A percentile compares a stretch with the other conserved stretches of the same genome.
Evolutionary conservation across 139 green algal genomes (phyloP).

Genomic region (Chlamydomonas incerta): DNA sequence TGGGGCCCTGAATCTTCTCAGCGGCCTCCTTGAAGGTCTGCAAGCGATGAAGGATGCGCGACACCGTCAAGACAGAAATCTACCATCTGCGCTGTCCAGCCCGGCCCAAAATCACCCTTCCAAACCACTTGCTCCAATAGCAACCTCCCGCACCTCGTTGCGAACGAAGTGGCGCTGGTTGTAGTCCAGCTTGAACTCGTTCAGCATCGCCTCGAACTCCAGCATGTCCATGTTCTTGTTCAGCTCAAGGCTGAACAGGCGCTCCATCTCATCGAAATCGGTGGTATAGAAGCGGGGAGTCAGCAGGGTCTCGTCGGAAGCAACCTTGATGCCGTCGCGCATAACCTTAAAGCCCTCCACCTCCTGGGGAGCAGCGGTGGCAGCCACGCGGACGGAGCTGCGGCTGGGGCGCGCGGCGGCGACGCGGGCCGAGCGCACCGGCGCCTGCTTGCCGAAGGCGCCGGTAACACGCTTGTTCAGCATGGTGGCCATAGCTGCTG

Average conservation of each 20-base stretch:
- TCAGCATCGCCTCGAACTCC: conserved; percentile 88
- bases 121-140: not conserved
- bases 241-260: conserved; percentile 92
- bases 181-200: conserved; percentile 98
- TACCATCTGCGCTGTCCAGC: no score
- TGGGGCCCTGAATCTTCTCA: conserved; percentile 87
- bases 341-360: conserved; percentile 62
- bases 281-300: conserved; percentile 93
- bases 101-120: no score
- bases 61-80: no score
- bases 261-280: conserved; percentile 99
- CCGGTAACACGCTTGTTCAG: conserved; percentile 29
- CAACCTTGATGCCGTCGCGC: conserved; percentile 90
- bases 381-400: conserved; percentile 20
- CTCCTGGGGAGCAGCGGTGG: conserved; percentile 22
- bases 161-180: conserved; percentile 99
- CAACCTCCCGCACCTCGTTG: conserved; percentile 71
- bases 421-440: conserved; percentile 6
- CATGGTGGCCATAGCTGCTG: conserved; percentile 13
- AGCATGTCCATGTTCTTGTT: conserved; percentile 95
- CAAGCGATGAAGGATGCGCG: not conserved
- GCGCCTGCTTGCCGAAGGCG: conserved; percentile 32
- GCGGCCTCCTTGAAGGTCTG: conserved; percentile 89
- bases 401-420: conserved; percentile 4
- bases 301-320: conserved; percentile 89